Conservation (phyloP, 371 early-diverging fungal genomes). For the Globomyces sp. region DNA sequence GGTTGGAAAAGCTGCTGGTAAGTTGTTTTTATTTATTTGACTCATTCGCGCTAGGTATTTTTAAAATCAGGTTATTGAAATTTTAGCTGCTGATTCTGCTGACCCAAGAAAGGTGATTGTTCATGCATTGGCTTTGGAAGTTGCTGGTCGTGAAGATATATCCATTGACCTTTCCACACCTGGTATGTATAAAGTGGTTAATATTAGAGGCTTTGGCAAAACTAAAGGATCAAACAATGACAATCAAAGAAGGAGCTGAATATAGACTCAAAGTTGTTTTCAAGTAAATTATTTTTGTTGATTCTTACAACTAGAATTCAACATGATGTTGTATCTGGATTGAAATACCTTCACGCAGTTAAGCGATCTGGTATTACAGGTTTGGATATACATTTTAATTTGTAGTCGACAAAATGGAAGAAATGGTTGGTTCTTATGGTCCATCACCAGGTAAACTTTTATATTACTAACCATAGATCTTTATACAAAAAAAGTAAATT, state of each 20-base stretch:
- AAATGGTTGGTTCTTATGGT: conserved; percentile 95
- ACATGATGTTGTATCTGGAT: conserved; percentile 92
- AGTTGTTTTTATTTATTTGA: conserved; percentile 24
- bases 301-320: conserved; percentile 58
- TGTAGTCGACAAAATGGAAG: conserved; percentile 86
- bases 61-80: conserved; percentile 22
- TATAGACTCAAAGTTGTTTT: conserved; percentile 92
- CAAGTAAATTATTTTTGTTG: conserved; percentile 12
- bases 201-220: conserved; percentile 38
- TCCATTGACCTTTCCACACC: conserved; percentile 77
- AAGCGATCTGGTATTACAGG: conserved; percentile 81
- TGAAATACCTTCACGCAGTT: conserved; percentile 91
- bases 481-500: conserved; percentile 15
- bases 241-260: conserved; percentile 94
- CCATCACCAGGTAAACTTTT: conserved; percentile 49
- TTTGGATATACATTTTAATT: conserved; percentile 26
- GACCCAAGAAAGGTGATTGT: conserved; percentile 79
- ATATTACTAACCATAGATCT: not conserved
- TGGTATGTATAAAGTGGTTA: conserved; percentile 39
- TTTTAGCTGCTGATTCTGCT: conserved; percentile 7
- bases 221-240: conserved; percentile 71
- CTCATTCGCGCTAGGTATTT: conserved; percentile 38
- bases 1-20: conserved; percentile 55
- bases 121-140: conserved; percentile 77
- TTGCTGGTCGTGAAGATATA: conserved; percentile 78